Percentiles rank a stretch among this genome's conserved stretches.
phyloP scores from a whole-genome alignment of 768 basidiomycete genomes.

The Termitomyces sp. region DNA sequence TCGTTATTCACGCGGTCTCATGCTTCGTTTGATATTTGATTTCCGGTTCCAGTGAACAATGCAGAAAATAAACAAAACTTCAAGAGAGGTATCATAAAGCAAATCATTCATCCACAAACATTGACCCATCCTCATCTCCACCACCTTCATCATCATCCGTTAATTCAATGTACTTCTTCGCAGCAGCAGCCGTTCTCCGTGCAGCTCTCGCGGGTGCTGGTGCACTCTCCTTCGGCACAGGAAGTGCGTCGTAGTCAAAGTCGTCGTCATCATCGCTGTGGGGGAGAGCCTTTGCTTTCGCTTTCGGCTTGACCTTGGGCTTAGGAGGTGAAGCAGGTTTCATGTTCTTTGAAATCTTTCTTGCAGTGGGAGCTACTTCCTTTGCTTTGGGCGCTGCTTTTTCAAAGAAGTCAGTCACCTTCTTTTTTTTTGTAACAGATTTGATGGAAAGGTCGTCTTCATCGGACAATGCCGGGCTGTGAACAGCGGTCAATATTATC shows the following conservation, averaged over 20 bases:
- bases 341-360: slow-evolving; percentile 56
- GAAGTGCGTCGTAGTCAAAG: slow-evolving; percentile 37
- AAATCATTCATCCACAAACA: slow-evolving; percentile 35
- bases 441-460: slow-evolving; percentile 33
- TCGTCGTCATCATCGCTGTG: slow-evolving; percentile 40
- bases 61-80: not conserved
- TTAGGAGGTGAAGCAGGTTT: slow-evolving; percentile 52
- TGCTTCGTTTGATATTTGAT: not conserved
- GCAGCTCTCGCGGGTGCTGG: slow-evolving; percentile 49
- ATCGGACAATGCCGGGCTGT: slow-evolving; percentile 30
- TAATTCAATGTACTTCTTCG: slow-evolving; percentile 60
- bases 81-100: not conserved
- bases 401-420: slow-evolving; percentile 58
- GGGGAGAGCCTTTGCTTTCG: slow-evolving; percentile 30
- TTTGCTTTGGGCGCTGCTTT: slow-evolving; percentile 34
- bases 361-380: slow-evolving; percentile 32
- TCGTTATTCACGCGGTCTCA: not conserved
- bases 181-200: slow-evolving; percentile 27
- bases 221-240: slow-evolving; percentile 35
- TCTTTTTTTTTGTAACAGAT: slow-evolving; percentile 52
- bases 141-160: slow-evolving; percentile 45
- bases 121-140: slow-evolving; percentile 36
- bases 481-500: not conserved
- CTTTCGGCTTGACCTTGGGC: slow-evolving; percentile 43
- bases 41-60: not conserved